Evolutionary conservation across 1,284 basidiomycete genomes (phyloP).

Genomic region (Polyporus tsugae): DNA sequence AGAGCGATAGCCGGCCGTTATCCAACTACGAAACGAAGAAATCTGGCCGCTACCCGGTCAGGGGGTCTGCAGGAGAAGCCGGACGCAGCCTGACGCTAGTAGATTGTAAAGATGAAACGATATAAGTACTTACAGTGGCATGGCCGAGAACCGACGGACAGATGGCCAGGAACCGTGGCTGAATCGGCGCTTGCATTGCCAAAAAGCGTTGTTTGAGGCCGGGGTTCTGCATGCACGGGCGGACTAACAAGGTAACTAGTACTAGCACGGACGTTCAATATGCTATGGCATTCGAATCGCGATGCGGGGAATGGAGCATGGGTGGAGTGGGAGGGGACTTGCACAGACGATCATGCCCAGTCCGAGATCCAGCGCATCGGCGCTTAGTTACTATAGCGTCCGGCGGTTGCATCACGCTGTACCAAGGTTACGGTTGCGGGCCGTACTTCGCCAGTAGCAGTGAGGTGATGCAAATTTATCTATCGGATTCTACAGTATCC

Average conservation of each 20-base stretch:
- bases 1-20: not conserved
- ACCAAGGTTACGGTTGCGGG: no score
- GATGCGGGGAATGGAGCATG: not conserved
- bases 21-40: not conserved
- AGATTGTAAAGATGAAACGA: slow-evolving; percentile 2
- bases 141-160: not conserved
- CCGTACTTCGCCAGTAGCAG: no score
- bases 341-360: not conserved
- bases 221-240: not conserved
- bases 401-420: not conserved
- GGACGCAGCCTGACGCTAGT: not conserved
- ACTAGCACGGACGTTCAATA: not conserved
- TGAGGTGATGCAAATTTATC: no score
- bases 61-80: not conserved
- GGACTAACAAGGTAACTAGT: not conserved
- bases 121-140: not conserved
- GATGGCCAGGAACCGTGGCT: not conserved
- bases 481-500: no score
- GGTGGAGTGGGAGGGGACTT: not conserved
- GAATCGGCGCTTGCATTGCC: slow-evolving; percentile 1
- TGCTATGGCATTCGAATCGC: not conserved
- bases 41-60: not conserved
- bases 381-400: not conserved
- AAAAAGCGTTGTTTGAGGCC: not conserved
- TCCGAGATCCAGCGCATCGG: not conserved